phyloP scores from a whole-genome alignment of 495 filamentous ascomycete genomes.

The Penicillium herquei region DNA sequence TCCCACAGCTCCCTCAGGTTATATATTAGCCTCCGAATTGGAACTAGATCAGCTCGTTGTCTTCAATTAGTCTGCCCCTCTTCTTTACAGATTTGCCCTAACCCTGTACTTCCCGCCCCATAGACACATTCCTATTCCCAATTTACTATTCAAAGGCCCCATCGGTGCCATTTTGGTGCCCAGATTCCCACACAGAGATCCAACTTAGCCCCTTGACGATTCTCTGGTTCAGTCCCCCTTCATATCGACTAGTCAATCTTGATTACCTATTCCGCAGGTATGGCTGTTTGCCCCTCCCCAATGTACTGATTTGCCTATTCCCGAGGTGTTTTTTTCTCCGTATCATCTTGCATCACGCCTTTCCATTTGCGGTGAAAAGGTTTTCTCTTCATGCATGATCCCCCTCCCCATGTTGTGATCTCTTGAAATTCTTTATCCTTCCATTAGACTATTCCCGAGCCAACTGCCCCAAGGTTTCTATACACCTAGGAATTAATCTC shows the following conservation, averaged over 20 bases:
- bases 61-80: not conserved
- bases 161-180: not conserved
- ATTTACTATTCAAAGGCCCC: not conserved
- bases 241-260: slow-evolving; percentile 1
- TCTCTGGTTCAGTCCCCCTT: slow-evolving; percentile 5
- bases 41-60: not conserved
- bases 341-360: not conserved
- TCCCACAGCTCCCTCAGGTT: slow-evolving; percentile 1
- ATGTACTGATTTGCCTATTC: not conserved
- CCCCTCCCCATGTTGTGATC: not conserved
- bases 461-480: not conserved
- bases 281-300: not conserved
- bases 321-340: not conserved
- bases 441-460: not conserved
- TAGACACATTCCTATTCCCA: slow-evolving; percentile 4
- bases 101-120: slow-evolving; percentile 14
- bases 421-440: not conserved
- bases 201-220: slow-evolving; percentile 2
- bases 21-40: slow-evolving; percentile 17
- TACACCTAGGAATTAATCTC: not conserved
- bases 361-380: not conserved
- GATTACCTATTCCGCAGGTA: slow-evolving; percentile 9
- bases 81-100: slow-evolving; percentile 10
- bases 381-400: not conserved
- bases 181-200: slow-evolving; percentile 3